phyloP scores from a whole-genome alignment of 176 grass and related monocot genomes.

The Oryza officinalis region DNA sequence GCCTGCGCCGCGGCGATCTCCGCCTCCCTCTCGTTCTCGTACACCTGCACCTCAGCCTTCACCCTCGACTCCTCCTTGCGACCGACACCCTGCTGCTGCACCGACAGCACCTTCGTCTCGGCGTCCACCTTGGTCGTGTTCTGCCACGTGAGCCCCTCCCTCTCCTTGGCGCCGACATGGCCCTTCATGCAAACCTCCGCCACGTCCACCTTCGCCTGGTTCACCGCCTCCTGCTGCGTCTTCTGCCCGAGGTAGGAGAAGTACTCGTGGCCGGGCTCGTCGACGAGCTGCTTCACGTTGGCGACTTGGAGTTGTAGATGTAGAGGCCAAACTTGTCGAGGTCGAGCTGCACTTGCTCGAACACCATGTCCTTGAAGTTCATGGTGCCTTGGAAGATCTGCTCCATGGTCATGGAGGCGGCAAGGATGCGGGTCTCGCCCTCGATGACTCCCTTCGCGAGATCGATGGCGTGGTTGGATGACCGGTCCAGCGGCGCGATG shows the following conservation, averaged over 20 bases:
- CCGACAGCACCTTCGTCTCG: constrained; percentile 60
- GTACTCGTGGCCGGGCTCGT: constrained; percentile 77
- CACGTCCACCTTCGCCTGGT: constrained; percentile 83
- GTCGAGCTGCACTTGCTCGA: constrained; percentile 76
- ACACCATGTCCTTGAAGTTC: constrained; percentile 64
- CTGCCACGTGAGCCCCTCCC: constrained; percentile 54
- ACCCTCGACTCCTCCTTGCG: constrained; percentile 64
- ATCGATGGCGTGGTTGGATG: constrained; percentile 62
- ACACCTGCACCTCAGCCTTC: constrained; percentile 61
- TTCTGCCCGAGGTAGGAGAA: constrained; percentile 88
- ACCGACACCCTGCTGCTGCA: constrained; percentile 50
- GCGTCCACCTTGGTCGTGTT: constrained; percentile 67
- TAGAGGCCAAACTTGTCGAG: constrained; percentile 82
- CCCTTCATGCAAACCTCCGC: constrained; percentile 74
- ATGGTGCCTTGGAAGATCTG: constrained; percentile 76
- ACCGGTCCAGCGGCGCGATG: constrained; percentile 69
- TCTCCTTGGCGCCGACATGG: constrained; percentile 52
- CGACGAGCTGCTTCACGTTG: constrained; percentile 86
- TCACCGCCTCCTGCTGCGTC: constrained; percentile 80
- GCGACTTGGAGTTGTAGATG: constrained; percentile 96
- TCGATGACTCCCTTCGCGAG: constrained; percentile 79
- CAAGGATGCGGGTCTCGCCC: constrained; percentile 79
- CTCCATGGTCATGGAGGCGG: constrained; percentile 80
- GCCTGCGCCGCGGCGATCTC: constrained; percentile 64
- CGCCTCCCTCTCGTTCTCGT: constrained; percentile 62